Base-by-base conservation (phyloP, 176 grass and related monocot species). In the Triticum monococcum region DNA sequence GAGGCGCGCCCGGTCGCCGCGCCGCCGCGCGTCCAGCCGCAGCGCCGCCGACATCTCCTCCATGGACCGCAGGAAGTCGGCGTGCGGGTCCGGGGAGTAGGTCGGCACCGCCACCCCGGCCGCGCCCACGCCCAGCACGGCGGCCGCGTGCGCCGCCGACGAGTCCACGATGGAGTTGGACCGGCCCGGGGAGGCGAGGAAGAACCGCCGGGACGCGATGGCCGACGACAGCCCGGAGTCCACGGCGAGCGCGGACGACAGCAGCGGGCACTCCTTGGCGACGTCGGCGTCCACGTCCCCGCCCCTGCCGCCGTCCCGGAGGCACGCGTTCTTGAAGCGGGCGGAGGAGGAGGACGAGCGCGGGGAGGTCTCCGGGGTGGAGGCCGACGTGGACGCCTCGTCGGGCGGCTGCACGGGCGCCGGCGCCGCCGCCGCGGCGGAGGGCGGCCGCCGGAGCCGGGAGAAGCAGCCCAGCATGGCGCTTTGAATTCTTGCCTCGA, bases 81-180 rank as follows among this genome's bases (percentile, higher is more conserved):
- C 78, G 87, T 96, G 93, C 60, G 97, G 97, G 75, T 99, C 94
- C 18, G 97, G 94, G 5, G 97, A 96, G 92, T 94, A 96, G 32
- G 92, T 99, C 10, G 94, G 94, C 54, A 99, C 97, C 25, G 94
- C 94, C 81, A 96, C 92, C 9, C 93, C 96, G n/a, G 86, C 78
- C 5, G 86, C 84, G 38, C 81, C 89, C 3, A 92, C 81, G 3
- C 87, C 89, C n/a, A 87, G 79, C 5, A 46, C 59, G 25, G 80
- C 76, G 11, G 54, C 89, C 7, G 35, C 66, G 41, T 83, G 80
- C 64, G 84, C 78, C 1, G 84, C 73, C 0, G 91, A 86, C 52
- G 92, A 94, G 75, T 99, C 97, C 32, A 93, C 83, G 79, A 94
- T 97, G 36, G 94, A 96, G 83, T 99, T 99, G 61, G 97, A 99